Evolutionary conservation across 306 rosid genomes (phyloP), one percentile per base, ranked within the genome.

Genomic region (Styphnolobium japonicum): DNA sequence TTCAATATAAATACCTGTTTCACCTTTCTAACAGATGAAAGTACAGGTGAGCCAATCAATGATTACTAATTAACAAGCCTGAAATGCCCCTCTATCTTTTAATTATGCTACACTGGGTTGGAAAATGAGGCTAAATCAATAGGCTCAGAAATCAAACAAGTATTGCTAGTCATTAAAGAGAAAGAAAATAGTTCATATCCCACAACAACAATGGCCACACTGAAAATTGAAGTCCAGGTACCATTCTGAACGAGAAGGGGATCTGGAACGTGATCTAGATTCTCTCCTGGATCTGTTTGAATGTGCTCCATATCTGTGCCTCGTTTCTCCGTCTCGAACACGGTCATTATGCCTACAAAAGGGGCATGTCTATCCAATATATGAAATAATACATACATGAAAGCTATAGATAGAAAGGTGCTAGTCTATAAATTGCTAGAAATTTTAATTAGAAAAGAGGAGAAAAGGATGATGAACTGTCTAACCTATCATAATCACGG

Each of bases 211-310:
- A 72, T 7, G 66, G 42, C 42, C 49, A 67, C n/a, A 15, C 27
- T n/a, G 27, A 79, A 63, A 43, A 77, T 40, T 39, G 64, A 75
- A 80, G 40, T 36, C 63, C 73, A 48, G 4, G 4, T 62, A 89
- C 94, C 89, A 57, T 83, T 88, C 85, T 19, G 86, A 61, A 73
- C 80, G 91, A 80, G 92, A 78, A 43, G 83, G 90, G 25, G 97
- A 86, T 77, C 81, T 79, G 64, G 94, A 86, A 64, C 82, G 86
- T 58, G 91, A 89, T 76, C 88, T 82, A 68, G 92, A 88, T 81
- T 76, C 69, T 27, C 84, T 71, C 82, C 79, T 73, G 48, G 89
- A 85, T 83, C 82, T 84, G 55, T 81, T 85, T 16, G 90, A 83
- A 64, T 73, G 90, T 12, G 80, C 73, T 46, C 88, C 86, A 37